These are phyloP conservation scores for Solanum okadae DNA, from an alignment of 257 asterid species.

Conservation along the genomic window DNA sequence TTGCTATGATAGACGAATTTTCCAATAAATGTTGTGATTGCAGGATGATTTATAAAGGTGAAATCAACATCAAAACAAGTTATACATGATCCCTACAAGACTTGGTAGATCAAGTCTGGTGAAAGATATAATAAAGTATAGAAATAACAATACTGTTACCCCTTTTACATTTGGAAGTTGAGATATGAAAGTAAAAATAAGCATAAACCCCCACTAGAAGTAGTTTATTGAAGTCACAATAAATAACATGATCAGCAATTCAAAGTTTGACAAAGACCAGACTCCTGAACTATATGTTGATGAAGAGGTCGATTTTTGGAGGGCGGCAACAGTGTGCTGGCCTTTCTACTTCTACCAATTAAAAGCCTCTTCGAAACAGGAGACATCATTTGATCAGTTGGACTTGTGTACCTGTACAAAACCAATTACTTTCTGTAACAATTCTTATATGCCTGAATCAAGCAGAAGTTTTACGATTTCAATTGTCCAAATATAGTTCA, in stretches of 20 bases:
- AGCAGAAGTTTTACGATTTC: not conserved
- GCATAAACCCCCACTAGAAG: not conserved
- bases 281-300: slow-evolving; percentile 14
- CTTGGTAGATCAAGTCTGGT: not conserved
- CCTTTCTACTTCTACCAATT: slow-evolving; percentile 22
- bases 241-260: not conserved
- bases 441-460: not conserved
- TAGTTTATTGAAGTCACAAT: not conserved
- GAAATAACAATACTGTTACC: not conserved
- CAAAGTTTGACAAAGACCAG: slow-evolving; percentile 2
- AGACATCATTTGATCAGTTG: slow-evolving; percentile 69
- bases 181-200: not conserved
- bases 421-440: not conserved
- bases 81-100: no score
- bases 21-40: not conserved
- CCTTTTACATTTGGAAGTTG: not conserved
- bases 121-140: not conserved
- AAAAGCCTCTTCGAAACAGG: slow-evolving; percentile 57
- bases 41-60: not conserved
- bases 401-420: slow-evolving; percentile 47
- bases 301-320: slow-evolving; percentile 19
- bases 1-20: not conserved
- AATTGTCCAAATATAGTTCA: not conserved
- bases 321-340: slow-evolving; percentile 43
- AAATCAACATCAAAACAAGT: not conserved